These are phyloP conservation scores for Hypoxylon cercidicola DNA, from an alignment of 495 filamentous ascomycete species.

Conservation along the genomic window DNA sequence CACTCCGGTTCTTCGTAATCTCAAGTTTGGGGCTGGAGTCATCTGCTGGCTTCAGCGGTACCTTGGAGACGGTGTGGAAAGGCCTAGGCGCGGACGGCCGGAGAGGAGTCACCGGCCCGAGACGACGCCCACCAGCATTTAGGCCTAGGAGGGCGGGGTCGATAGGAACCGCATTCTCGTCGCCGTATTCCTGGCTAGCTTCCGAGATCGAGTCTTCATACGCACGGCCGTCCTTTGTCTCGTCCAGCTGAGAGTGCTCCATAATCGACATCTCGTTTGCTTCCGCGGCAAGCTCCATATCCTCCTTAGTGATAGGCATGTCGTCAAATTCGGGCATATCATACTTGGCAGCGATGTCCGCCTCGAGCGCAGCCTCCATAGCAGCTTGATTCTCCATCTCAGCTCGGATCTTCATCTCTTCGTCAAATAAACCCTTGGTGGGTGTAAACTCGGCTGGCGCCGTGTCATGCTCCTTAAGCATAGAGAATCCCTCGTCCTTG, in stretches of 20 bases:
- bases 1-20: conserved; percentile 59
- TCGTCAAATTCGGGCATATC: conserved; percentile 51
- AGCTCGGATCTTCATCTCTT: conserved; percentile 62
- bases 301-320: conserved; percentile 54
- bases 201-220: conserved; percentile 62
- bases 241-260: conserved; percentile 50
- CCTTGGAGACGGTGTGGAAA: conserved; percentile 78
- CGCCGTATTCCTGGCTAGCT: conserved; percentile 70
- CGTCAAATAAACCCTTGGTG: conserved; percentile 63
- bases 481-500: conserved; percentile 43
- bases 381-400: conserved; percentile 46
- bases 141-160: conserved; percentile 56
- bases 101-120: conserved; percentile 50
- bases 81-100: conserved; percentile 44
- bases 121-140: conserved; percentile 17
- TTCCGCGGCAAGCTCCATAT: conserved; percentile 58
- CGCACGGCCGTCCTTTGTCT: conserved; percentile 26
- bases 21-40: conserved; percentile 65
- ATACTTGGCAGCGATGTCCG: conserved; percentile 46
- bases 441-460: conserved; percentile 44
- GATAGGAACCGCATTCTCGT: conserved; percentile 68
- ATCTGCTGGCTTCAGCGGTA: conserved; percentile 76
- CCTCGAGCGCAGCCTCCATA: conserved; percentile 48
- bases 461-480: conserved; percentile 34
- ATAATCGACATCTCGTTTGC: conserved; percentile 64